These are phyloP conservation scores for Citeromyces hawaiiensis DNA, from an alignment of 1,139 yeast genomes.

Conservation along the genomic window DNA sequence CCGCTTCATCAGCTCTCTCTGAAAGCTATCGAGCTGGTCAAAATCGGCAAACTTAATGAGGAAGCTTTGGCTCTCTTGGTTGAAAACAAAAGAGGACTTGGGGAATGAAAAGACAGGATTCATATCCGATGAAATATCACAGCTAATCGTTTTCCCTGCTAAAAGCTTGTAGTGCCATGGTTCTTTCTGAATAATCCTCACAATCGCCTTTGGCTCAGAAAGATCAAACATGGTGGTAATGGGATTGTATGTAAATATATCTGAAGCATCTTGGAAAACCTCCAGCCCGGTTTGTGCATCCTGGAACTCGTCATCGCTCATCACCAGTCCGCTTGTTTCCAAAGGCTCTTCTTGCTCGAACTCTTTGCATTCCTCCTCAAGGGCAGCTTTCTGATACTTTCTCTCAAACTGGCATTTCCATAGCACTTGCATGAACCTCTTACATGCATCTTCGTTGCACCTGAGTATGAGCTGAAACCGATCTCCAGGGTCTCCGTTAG, in stretches of 20 bases:
- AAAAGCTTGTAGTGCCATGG: constrained; percentile 37
- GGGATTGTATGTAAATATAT: constrained; percentile 45
- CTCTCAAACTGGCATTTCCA: constrained; percentile 66
- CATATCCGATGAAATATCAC: constrained; percentile 32
- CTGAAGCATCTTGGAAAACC: constrained; percentile 15
- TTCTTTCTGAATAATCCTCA: constrained; percentile 31
- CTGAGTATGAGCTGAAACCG: constrained; percentile 71
- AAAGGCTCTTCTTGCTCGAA: constrained; percentile 11
- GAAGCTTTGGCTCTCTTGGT: constrained; percentile 46
- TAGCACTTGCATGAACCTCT: constrained; percentile 49
- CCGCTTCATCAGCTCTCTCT: constrained; percentile 33
- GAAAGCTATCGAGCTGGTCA: constrained; percentile 34
- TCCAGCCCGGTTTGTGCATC: constrained; percentile 5
- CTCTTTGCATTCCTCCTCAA: constrained; percentile 4
- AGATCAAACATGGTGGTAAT: constrained; percentile 32
- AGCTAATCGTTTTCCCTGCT: constrained; percentile 22
- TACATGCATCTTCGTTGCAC: constrained; percentile 43
- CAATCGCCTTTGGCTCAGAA: constrained; percentile 21
- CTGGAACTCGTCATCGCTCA: constrained; percentile 10
- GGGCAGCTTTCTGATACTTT: constrained; percentile 48
- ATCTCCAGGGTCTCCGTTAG: constrained; percentile 82
- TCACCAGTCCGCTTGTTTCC: constrained; percentile 14
- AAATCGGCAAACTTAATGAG: constrained; percentile 36
- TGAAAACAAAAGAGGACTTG: constrained; percentile 51
- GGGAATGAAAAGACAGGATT: constrained; percentile 56